Evolutionary conservation across 129 eudicot species (phyloP), one percentile per base, ranked within the genome.

Genomic region (Mikania micrantha): DNA sequence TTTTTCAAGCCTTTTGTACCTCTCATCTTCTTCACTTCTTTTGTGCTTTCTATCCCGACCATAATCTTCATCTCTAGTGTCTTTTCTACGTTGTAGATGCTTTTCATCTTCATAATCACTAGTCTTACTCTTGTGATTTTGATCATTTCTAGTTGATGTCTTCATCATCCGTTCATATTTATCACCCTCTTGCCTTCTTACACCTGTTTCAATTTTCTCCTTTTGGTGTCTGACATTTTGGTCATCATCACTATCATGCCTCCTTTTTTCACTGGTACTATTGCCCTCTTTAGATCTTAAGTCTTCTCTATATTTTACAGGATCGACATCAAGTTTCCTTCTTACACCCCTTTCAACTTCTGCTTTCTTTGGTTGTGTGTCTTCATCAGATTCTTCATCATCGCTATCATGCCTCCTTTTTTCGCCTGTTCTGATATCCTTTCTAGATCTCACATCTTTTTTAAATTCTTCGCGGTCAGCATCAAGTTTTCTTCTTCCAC

Each of bases 21-120:
- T 6, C 57, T 70, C 74, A 24, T 67, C 94, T 24, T 81, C 90
- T 66, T 84, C 85, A 61, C 85, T 81, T 63, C 84, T 81, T 81
- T 68, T 70, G 35, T 75, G 83, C 67, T 74, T 83, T 79, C 81
- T 83, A 49, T 81, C 80, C 34, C 53, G 64, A 1, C 71, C 65
- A 10, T 75, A 81, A 10, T 78, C 82, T 53, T 80, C 87, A 48
- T 78, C 87, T 66, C 76, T 74, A 34, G n/a, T 71, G 17, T 62
- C 78, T 62, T 73, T 76, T 73, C 77, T 66, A 5, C 75, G 71
- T 47, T 54, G 73, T 29, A 52, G 44, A 71, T 76, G 47, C 42
- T 48, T 73, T 22, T 77, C 95, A 69, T 64, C 45, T 5, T 65
- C 81, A 24, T 80, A 40, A 40, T 78, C 67, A n/a, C 63, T 64